Evolutionary conservation across 352 stramenopile genomes (phyloP).

Genomic region (Pythium graminicola): DNA sequence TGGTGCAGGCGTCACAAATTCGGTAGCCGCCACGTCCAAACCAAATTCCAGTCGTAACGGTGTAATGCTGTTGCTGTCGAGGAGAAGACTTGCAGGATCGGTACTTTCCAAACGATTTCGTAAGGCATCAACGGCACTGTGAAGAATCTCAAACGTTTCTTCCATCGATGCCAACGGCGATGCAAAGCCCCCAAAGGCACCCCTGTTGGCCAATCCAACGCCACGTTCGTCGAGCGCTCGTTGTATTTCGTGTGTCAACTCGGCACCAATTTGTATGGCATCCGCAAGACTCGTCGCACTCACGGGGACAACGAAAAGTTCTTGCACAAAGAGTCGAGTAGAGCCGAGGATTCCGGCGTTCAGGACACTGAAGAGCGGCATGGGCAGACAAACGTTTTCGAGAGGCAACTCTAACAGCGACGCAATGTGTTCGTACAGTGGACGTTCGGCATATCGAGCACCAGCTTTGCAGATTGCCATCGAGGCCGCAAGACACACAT

Average conservation of each 20-base stretch:
- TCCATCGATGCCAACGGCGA: slow-evolving; percentile 51
- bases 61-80: slow-evolving; percentile 31
- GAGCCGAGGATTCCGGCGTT: slow-evolving; percentile 58
- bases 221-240: slow-evolving; percentile 43
- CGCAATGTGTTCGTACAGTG: slow-evolving; percentile 51
- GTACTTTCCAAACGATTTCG: slow-evolving; percentile 26
- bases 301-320: slow-evolving; percentile 48
- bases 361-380: slow-evolving; percentile 68
- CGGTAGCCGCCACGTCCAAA: slow-evolving; percentile 54
- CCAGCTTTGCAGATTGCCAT: slow-evolving; percentile 57
- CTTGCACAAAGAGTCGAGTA: slow-evolving; percentile 63
- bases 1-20: slow-evolving; percentile 33
- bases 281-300: slow-evolving; percentile 54
- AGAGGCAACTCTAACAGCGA: slow-evolving; percentile 35
- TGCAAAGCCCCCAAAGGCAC: slow-evolving; percentile 52
- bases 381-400: slow-evolving; percentile 46
- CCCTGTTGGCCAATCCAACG: slow-evolving; percentile 53
- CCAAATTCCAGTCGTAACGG: slow-evolving; percentile 48
- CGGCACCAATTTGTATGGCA: slow-evolving; percentile 47
- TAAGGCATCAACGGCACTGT: slow-evolving; percentile 40
- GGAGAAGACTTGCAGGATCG: slow-evolving; percentile 9
- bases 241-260: slow-evolving; percentile 37
- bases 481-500: slow-evolving; percentile 53
- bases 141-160: slow-evolving; percentile 55
- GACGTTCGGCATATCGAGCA: slow-evolving; percentile 47